phyloP scores from a whole-genome alignment of 306 rosid species.

The Castanospermum australe region DNA sequence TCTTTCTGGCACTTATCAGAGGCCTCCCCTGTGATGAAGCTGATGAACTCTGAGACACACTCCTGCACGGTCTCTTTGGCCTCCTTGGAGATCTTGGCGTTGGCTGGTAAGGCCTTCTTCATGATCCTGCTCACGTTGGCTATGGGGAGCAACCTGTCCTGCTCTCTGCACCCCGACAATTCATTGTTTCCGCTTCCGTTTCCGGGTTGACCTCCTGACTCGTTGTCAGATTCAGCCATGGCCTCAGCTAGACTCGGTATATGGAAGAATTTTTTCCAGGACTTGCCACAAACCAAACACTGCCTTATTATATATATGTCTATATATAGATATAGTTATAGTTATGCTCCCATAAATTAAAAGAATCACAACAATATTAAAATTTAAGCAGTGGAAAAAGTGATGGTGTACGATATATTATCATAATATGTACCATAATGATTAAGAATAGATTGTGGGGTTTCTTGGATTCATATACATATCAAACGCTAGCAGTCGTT shows the following conservation, averaged over 20 bases:
- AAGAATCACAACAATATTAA: not conserved
- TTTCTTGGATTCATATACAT: not conserved
- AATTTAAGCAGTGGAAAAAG: not conserved
- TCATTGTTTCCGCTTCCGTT: not conserved
- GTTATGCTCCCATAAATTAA: no score
- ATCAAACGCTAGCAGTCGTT: not conserved
- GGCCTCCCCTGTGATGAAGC: constrained; percentile 32
- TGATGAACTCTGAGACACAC: constrained; percentile 36
- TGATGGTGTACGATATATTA: not conserved
- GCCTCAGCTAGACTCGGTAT: not conserved
- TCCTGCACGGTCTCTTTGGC: constrained; percentile 32
- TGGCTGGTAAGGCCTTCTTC: constrained; percentile 29
- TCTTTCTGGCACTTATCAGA: constrained; percentile 39
- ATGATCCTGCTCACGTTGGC: constrained; percentile 35
- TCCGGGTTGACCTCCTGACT: constrained; percentile 14
- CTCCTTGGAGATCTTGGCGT: constrained; percentile 36
- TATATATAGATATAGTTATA: not conserved
- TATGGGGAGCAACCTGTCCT: constrained; percentile 30
- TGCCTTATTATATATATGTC: not conserved
- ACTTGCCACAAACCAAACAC: not conserved
- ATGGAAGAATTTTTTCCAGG: no score
- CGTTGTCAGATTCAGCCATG: constrained; percentile 32
- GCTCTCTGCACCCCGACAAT: constrained; percentile 10
- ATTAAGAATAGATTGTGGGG: not conserved
- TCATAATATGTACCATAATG: not conserved